Evolutionary conservation across 208 protist species (phyloP), one percentile per base, ranked within the genome.

Genomic region (Endotrypanum monterogeii): DNA sequence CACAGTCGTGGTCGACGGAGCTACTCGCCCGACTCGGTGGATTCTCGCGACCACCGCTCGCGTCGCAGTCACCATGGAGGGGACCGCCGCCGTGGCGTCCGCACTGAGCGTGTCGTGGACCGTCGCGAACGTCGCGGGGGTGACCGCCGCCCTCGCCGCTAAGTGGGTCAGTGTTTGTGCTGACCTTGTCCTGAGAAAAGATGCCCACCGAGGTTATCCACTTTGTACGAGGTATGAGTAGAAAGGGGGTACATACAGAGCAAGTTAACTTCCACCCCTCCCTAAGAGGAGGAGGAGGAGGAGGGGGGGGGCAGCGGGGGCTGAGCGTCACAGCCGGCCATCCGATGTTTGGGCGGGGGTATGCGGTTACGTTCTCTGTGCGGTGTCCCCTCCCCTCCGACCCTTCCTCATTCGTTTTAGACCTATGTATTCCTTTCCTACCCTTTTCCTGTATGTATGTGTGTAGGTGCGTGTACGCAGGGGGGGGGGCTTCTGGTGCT

Each of bases 1-100:
- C 46, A 67, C 76, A 79, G 76, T 44, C 77, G 77, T 20, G 67
- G 77, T 25, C 70, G 71, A 32, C 71, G 71, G 48, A 76, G 71
- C 60, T 72, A 63, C 46, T 77, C 71, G 18, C 68, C 68, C n/a
- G 77, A 56, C 32, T 82, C 77, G 8, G 51, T 18, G 9, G 77
- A 73, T 50, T 82, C 77, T 56, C 76, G 70, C 55, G 74, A 74
- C 58, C 71, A 72, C 63, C 60, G 68, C 18, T 39, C 32, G 32
- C 68, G 75, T 51, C 51, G 75, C 37, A 56, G 67, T 1, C n/a
- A 57, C 61, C 73, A 46, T 63, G 60, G 61, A 20, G 32, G 56
- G 39, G 56, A 63, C 14, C 70, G 67, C 66, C 77, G 78, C 46
- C 51, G 56, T 35, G 66, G 79, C 52, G 63, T 66, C 58, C 63